These are phyloP conservation scores for Vinca major DNA, from an alignment of 305 asterid genomes.

Conservation along the genomic window DNA sequence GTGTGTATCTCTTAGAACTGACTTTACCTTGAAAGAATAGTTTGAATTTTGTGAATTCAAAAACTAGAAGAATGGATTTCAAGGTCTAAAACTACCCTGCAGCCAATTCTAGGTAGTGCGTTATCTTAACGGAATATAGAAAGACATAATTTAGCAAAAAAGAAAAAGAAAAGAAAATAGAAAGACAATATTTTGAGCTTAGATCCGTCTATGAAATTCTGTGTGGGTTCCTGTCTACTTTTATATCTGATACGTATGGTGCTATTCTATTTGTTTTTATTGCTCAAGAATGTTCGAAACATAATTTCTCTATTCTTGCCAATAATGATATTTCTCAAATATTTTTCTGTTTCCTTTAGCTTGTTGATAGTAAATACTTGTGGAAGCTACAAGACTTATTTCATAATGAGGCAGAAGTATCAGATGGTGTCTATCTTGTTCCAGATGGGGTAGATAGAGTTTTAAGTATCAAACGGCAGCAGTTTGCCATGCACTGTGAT, in stretches of 20 bases:
- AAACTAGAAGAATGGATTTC: not conserved
- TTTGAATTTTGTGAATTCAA: not conserved
- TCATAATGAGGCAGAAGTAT: slow-evolving; percentile 49
- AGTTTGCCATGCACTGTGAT: slow-evolving; percentile 81
- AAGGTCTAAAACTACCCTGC: not conserved
- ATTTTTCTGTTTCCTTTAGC: slow-evolving; percentile 32
- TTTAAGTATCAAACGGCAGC: slow-evolving; percentile 45
- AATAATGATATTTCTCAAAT: not conserved
- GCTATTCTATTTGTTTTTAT: not conserved
- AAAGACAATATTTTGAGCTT: no score
- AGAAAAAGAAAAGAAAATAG: no score
- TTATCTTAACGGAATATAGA: not conserved
- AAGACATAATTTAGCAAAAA: not conserved
- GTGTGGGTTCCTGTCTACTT: not conserved
- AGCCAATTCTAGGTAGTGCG: not conserved
- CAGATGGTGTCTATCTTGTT: slow-evolving; percentile 60
- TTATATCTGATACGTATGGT: not conserved
- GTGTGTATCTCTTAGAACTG: not conserved
- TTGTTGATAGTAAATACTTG: slow-evolving; percentile 65
- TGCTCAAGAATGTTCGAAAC: not conserved
- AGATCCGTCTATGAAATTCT: not conserved
- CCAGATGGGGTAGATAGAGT: slow-evolving; percentile 48
- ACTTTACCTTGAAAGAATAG: not conserved
- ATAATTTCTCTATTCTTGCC: not conserved
- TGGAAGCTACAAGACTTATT: slow-evolving; percentile 60